Conservation (phyloP, 2,329 filamentous ascomycete genomes). For the Conoideocrella luteorostrata region DNA sequence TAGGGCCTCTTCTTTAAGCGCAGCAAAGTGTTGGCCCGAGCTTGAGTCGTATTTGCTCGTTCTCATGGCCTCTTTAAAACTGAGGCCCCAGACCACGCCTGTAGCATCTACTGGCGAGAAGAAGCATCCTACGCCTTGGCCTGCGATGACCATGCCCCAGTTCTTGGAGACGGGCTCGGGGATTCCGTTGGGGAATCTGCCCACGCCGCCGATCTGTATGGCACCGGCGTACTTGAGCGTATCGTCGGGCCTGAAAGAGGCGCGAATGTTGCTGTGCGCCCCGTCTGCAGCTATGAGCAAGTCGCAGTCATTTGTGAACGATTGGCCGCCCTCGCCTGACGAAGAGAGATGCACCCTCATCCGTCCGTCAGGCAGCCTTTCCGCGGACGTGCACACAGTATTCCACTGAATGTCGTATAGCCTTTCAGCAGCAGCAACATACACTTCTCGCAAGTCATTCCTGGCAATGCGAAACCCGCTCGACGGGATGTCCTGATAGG, state of each 20-base stretch:
- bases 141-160: conserved; percentile 29
- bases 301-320: conserved; percentile 21
- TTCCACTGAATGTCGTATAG: neutral
- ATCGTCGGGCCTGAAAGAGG: conserved; percentile 27
- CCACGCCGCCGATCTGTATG: conserved; percentile 25
- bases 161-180: conserved; percentile 24
- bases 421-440: neutral
- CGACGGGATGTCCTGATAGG: too few species aligned
- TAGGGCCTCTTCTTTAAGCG: conserved; percentile 24
- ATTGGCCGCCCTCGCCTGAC: neutral
- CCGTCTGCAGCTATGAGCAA: conserved; percentile 36
- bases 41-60: too few species aligned
- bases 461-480: neutral
- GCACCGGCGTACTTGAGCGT: conserved; percentile 28
- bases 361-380: neutral
- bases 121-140: conserved; percentile 32
- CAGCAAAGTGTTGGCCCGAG: conserved; percentile 16
- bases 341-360: neutral
- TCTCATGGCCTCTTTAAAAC: conserved; percentile 18
- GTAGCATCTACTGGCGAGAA: conserved; percentile 31
- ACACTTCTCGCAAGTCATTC: neutral
- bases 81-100: conserved; percentile 32
- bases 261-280: conserved; percentile 29
- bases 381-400: neutral
- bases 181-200: conserved; percentile 24